Conservation (phyloP, 2,329 filamentous ascomycete genomes). For the Apiospora aurea region DNA sequence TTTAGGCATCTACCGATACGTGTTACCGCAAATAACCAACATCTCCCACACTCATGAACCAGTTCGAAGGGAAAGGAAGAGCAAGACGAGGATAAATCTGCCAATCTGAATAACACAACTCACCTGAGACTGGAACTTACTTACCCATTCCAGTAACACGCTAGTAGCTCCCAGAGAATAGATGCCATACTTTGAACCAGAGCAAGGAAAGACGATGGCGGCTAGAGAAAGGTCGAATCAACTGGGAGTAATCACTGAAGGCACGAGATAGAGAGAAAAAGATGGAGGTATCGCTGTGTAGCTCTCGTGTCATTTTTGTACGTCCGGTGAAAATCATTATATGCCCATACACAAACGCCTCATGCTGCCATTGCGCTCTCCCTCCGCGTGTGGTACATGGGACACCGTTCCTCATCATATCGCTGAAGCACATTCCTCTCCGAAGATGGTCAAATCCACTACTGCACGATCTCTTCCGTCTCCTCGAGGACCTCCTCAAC, state of each 20-base stretch:
- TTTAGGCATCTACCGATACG: not conserved
- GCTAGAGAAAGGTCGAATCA: not conserved
- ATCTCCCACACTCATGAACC: not conserved
- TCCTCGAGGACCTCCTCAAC: constrained; percentile 85
- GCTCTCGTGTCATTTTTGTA: constrained; percentile 25
- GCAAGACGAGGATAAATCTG: not conserved
- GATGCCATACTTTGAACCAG: no score
- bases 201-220: not conserved
- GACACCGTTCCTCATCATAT: not conserved
- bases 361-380: constrained; percentile 17
- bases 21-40: not conserved
- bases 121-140: not conserved
- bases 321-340: constrained; percentile 27
- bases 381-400: constrained; percentile 16
- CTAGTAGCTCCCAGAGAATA: not conserved
- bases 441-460: constrained; percentile 16
- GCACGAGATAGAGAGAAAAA: no score
- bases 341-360: constrained; percentile 29
- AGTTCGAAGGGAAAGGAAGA: not conserved
- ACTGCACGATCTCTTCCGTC: constrained; percentile 75
- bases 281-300: constrained; percentile 12
- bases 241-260: not conserved
- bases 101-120: no score
- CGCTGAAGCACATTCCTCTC: constrained; percentile 1
- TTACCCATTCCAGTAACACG: not conserved